These are phyloP conservation scores for Cajanus cajan DNA, from an alignment of 306 rosid species.

Conservation along the genomic window DNA sequence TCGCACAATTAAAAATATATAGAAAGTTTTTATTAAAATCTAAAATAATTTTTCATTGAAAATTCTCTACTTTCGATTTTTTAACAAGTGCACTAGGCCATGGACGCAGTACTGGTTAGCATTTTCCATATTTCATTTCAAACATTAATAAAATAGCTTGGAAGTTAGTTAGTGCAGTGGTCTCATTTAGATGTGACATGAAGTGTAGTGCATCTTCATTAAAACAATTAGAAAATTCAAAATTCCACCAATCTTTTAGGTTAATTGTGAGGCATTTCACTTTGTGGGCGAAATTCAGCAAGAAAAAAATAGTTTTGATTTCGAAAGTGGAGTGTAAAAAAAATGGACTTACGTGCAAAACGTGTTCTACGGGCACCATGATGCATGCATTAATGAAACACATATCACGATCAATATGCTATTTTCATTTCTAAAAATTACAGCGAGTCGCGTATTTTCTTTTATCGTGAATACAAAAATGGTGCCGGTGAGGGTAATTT, in stretches of 20 bases:
- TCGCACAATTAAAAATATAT: too few relatives aligned
- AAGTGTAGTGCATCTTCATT: neutral
- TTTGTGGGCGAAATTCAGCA: neutral
- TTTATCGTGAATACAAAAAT: neutral
- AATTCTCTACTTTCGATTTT: too few relatives aligned
- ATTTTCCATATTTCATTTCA: neutral
- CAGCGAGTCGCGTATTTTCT: neutral
- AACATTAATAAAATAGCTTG: neutral
- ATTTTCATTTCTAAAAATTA: neutral
- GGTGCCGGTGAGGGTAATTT: neutral
- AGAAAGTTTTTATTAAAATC: too few relatives aligned
- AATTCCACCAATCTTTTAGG: neutral
- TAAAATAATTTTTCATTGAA: too few relatives aligned
- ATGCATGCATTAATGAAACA: neutral
- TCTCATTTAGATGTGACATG: neutral
- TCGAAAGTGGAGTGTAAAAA: neutral
- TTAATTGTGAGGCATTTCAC: neutral
- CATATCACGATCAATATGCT: neutral
- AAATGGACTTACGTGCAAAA: neutral
- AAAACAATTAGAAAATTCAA: neutral
- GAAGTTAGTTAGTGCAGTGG: neutral
- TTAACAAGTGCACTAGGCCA: too few relatives aligned
- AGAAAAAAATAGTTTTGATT: neutral
- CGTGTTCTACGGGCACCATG: neutral
- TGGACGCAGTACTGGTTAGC: too few relatives aligned